Evolutionary conservation across 345 rosid species (phyloP), one percentile per base, ranked within the genome.

Genomic region (Citrus trifoliata): DNA sequence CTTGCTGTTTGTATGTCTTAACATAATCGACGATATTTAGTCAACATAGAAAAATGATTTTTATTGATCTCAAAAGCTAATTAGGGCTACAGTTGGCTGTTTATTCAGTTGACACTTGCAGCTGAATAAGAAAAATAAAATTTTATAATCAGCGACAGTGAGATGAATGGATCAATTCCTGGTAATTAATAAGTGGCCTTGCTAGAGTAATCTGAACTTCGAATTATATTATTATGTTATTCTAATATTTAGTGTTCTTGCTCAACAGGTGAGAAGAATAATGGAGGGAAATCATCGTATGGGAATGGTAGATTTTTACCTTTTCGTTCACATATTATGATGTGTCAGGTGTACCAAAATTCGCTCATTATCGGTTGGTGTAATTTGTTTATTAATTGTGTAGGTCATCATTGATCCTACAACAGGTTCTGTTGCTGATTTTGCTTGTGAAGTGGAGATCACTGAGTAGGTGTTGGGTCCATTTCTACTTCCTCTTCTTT

Each of bases 371-470:
- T 75, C 35, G 37, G 21, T 67, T 56, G 9, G 28, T 56, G 30
- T 67, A 55, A 18, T 63, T 76, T 62, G 58, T 71, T 10, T 22
- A n/a, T 76, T 35, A 12, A 76, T 84, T 83, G 51, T 85, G 75
- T 75, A 96, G 99, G 99, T 89, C 76, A 85, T 91, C 82, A 85
- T 79, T 79, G 98, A 92, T 88, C 82, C 92, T 42, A 64, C 77
- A 35, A 90, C 97, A 70, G 93, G 95, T 74, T 84, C 86, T n/a
- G 67, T 92, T 22, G 93, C 90, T 76, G 95, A 96, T 82, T 88
- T 85, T 87, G 99, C 95, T 75, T 96, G 99, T 81, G 97, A 96
- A 88, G 98, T 94, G 88, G 99, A 96, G 87, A 92, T 96, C 76
- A 96, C 97, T 40, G 98, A 96, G 99, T 93, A 82, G 63, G 95